phyloP scores from a whole-genome alignment of 2,329 filamentous ascomycete species.

The Sclerotinia sclerotiorum region DNA sequence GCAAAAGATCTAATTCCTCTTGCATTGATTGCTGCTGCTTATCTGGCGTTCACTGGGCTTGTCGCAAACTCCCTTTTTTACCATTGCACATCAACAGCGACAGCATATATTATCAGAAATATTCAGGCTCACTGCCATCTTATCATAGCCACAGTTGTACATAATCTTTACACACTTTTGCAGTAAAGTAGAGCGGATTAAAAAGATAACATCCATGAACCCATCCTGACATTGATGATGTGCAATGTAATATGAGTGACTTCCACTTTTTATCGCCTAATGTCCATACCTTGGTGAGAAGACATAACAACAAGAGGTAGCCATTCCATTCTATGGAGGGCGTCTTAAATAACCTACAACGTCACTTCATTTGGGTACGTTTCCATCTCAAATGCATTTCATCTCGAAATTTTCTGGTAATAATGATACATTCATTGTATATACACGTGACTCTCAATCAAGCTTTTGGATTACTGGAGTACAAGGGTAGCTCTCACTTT shows the following conservation, averaged over 20 bases:
- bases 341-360: background rate
- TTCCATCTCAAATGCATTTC: background rate
- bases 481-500: constrained; percentile 16
- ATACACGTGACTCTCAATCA: constrained; percentile 19
- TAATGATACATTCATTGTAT: constrained; percentile 3
- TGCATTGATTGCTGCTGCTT: constrained; percentile 37
- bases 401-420: background rate
- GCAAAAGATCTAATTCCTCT: background rate
- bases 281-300: background rate
- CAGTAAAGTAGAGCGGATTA: background rate
- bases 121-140: background rate
- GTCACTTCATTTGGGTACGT: background rate
- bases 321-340: background rate
- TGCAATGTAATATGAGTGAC: background rate
- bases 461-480: constrained; percentile 6
- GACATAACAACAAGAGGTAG: background rate
- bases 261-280: background rate
- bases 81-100: constrained; percentile 17
- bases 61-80: background rate
- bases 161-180: background rate
- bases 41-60: constrained; percentile 20
- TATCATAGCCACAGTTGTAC: background rate
- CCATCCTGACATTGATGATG: background rate
- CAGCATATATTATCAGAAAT: background rate
- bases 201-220: background rate